Base-by-base conservation (phyloP, 2,329 filamentous ascomycete genomes). In the Cordyceps cateniannulata region DNA sequence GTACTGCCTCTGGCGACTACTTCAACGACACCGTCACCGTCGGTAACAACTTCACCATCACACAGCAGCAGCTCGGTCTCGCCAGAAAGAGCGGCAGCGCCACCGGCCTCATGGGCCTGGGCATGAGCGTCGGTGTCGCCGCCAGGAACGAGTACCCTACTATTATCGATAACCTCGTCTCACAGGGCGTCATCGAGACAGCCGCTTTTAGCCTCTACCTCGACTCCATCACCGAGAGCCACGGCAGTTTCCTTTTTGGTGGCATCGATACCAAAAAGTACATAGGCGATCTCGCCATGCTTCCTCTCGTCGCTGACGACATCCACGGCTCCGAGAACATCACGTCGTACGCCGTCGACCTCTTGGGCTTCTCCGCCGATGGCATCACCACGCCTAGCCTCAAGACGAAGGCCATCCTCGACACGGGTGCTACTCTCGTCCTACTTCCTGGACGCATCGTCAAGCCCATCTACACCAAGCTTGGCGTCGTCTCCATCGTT, bases 221-320 rank as follows among this genome's bases (percentile, higher is more conserved):
- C 61, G 77, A 93, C 73, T 87, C 91, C 69, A 74, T 91, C 16
- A 75, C 77, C 62, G 71, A 88, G 1, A 83, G 80, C 61, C 85
- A 81, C 3, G 90, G 90, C 55, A 86, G 77, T 65, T 86, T 93
- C 62, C 79, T 93, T 10, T 95, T 95, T 66, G 90, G 90, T 49
- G 90, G 88, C 53, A 85, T 93, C 65, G 89, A 95, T 71, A 87
- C 83, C 0, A 80, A 81, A 63, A 93, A 92, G 71, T 93, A 86
- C 74, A 70, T 77, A 3, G 89, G 87, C 59, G 73, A 81, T 45
- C 67, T 75, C 45, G 64, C 65, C 16, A 69, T 66, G 45, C 63
- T 79, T 24, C 68, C 72, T 5, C 84, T 92, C 63, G 74, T 85
- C 62, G 48, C 66, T 22, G 65, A 66, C 9, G 70, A 76, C n/a